These are phyloP conservation scores for Limnanthes douglasii DNA, from an alignment of 345 rosid species.

Conservation along the genomic window DNA sequence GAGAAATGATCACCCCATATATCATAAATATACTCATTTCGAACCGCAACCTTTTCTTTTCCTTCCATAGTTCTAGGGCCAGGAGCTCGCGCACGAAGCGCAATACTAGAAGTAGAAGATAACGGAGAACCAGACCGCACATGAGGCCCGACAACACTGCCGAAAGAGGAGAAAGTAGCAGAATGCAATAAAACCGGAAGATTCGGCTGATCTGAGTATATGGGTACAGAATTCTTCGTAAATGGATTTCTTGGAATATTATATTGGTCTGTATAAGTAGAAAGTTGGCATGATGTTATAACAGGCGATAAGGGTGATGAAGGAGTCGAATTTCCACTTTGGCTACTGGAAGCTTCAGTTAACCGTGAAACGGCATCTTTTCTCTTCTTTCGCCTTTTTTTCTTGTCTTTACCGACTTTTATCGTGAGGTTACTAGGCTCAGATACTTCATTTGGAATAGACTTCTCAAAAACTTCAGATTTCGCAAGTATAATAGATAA, in stretches of 20 bases:
- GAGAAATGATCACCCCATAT: conserved; percentile 87
- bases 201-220: too few relatives aligned
- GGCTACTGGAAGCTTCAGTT: conserved; percentile 71
- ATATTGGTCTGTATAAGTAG: conserved; percentile 17
- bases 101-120: conserved; percentile 24
- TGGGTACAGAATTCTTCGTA: too few relatives aligned
- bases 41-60: conserved; percentile 13
- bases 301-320: conserved; percentile 66
- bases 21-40: conserved; percentile 39
- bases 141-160: conserved; percentile 10
- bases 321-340: conserved; percentile 88
- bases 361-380: conserved; percentile 30
- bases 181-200: conserved; percentile 26
- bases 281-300: conserved; percentile 15
- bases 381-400: conserved; percentile 63
- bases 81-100: conserved; percentile 73
- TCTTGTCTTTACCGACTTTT: conserved; percentile 46
- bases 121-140: conserved; percentile 16
- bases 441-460: conserved; percentile 15
- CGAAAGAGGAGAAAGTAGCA: conserved; percentile 27
- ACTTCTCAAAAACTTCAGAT: conserved; percentile 9
- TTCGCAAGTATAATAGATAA: too few relatives aligned
- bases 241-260: conserved; percentile 16
- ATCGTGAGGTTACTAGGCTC: conserved; percentile 39
- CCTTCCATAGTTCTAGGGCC: conserved; percentile 22